These are phyloP conservation scores for Ophiostoma ulmi DNA, from an alignment of 2,329 filamentous ascomycete species.

Conservation along the genomic window DNA sequence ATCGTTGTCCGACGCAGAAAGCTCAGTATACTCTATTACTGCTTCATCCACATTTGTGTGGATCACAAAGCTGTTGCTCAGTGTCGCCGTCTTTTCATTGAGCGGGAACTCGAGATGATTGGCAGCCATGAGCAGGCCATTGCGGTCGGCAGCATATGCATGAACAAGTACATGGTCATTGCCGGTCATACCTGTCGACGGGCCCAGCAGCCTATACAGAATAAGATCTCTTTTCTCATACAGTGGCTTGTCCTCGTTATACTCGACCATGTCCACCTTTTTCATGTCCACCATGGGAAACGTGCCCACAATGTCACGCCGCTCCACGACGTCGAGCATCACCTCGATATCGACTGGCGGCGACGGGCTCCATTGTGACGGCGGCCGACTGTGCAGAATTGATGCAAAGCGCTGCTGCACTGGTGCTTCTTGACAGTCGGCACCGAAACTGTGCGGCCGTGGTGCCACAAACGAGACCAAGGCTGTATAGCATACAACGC, in stretches of 20 bases:
- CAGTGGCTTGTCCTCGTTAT: constrained; percentile 41
- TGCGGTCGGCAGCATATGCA: constrained; percentile 50
- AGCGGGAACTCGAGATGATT: constrained; percentile 46
- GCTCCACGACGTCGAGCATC: constrained; percentile 36
- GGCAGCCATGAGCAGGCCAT: constrained; percentile 48
- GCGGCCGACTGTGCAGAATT: constrained; percentile 37
- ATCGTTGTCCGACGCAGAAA: constrained; percentile 24
- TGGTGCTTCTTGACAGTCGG: constrained; percentile 39
- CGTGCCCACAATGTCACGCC: constrained; percentile 37
- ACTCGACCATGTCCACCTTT: constrained; percentile 49
- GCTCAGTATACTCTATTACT: constrained; percentile 38
- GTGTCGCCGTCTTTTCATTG: constrained; percentile 39
- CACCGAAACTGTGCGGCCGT: constrained; percentile 34
- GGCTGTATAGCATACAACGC: constrained; percentile 46
- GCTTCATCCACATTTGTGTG: constrained; percentile 47
- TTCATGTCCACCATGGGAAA: constrained; percentile 51
- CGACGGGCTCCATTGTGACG: constrained; percentile 42
- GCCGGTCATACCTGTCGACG: constrained; percentile 30
- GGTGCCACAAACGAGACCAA: constrained; percentile 49
- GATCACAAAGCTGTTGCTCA: constrained; percentile 50
- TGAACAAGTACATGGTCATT: constrained; percentile 47
- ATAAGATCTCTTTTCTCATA: constrained; percentile 46
- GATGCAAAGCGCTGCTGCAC: constrained; percentile 41
- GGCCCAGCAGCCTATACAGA: constrained; percentile 45
- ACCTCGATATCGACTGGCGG: constrained; percentile 45